A percentile compares a stretch with the other conserved stretches of the same genome.
Evolutionary conservation across 352 stramenopile species (phyloP).

Genomic region (Globisporangium okanoganense): DNA sequence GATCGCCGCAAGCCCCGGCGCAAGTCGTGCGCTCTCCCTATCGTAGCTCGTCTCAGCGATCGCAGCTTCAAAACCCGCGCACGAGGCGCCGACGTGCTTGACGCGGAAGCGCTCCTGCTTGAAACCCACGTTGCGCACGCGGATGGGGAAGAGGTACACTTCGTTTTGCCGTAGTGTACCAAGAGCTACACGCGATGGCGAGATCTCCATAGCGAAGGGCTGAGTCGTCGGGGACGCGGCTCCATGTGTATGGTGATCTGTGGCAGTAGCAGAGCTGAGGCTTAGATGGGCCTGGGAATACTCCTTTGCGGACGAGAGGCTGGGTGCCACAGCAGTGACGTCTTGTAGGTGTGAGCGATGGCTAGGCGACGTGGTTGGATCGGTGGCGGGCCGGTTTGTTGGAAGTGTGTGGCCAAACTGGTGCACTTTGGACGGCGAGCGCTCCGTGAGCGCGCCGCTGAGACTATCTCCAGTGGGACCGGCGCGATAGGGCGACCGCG

Average conservation of each 20-base stretch:
- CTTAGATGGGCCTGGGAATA: not conserved
- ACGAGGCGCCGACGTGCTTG: conserved; percentile 35
- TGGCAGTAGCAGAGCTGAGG: not conserved
- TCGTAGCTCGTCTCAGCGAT: conserved; percentile 60
- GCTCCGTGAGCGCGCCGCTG: conserved; percentile 9
- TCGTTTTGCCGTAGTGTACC: conserved; percentile 33
- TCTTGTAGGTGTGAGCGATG: not conserved
- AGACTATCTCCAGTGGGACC: not conserved
- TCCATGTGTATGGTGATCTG: not conserved
- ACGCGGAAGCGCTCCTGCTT: conserved; percentile 70
- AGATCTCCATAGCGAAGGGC: conserved; percentile 58
- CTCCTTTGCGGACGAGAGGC: conserved; percentile 3
- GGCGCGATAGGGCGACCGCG: conserved; percentile 23
- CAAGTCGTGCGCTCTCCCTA: conserved; percentile 48
- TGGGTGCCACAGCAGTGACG: not conserved
- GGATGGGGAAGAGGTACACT: conserved; percentile 66
- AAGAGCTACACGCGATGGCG: conserved; percentile 37
- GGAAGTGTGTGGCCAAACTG: not conserved
- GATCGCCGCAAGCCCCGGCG: conserved; percentile 52
- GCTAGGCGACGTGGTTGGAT: not conserved
- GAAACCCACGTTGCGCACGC: conserved; percentile 60
- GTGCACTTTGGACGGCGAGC: conserved; percentile 9
- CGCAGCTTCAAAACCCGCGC: conserved; percentile 29
- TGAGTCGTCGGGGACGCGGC: conserved; percentile 25
- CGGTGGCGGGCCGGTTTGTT: conserved; percentile 4